Percentiles rank a stretch among this genome's conserved stretches.
phyloP scores from a whole-genome alignment of 768 basidiomycete species.

The Termitomyces titanicus region DNA sequence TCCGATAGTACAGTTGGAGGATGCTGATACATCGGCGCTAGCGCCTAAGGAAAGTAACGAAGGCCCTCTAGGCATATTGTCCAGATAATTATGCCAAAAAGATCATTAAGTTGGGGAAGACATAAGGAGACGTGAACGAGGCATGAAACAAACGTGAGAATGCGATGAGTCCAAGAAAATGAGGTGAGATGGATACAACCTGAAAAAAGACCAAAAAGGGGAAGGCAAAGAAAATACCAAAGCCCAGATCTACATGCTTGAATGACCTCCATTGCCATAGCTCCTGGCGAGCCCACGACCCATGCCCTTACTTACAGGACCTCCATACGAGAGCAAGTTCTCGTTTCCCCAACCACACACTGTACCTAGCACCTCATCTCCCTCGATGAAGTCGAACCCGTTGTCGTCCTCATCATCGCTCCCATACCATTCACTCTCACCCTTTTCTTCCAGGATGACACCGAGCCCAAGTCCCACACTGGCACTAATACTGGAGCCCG shows the following conservation, averaged over 20 bases:
- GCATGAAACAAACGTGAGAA: neutral
- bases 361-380: conserved; percentile 5
- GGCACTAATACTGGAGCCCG: neutral
- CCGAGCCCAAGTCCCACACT: neutral
- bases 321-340: neutral
- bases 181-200: neutral
- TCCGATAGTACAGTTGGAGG: too few species aligned
- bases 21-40: too few species aligned
- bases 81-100: neutral
- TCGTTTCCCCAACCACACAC: neutral
- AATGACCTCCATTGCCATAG: neutral
- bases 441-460: conserved; percentile 3
- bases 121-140: neutral
- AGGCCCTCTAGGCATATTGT: neutral
- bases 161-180: neutral
- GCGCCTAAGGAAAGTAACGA: neutral
- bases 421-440: conserved; percentile 3
- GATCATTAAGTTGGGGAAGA: neutral
- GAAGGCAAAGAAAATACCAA: neutral
- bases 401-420: conserved; percentile 1
- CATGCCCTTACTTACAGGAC: conserved; percentile 1
- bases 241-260: neutral
- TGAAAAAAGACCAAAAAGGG: neutral
- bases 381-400: neutral
- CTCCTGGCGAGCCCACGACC: conserved; percentile 6